Evolutionary conservation across 306 rosid genomes (phyloP), one percentile per base, ranked within the genome.

Genomic region (Citrullus colocynthis): DNA sequence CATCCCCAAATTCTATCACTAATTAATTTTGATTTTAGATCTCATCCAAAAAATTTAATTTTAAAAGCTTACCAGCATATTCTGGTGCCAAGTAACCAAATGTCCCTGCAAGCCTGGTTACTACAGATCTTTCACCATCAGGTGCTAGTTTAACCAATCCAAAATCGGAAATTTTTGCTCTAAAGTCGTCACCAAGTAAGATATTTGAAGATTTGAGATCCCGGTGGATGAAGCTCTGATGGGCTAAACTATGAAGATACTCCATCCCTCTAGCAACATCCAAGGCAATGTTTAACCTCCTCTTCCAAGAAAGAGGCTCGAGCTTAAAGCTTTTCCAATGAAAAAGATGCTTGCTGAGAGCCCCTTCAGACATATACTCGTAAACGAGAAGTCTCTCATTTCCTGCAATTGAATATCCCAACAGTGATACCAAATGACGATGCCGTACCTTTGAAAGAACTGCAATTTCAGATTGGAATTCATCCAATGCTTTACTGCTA

Each of bases 211-310:
- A 83, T 85, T 96, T 96, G 24, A 96, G 99, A 88, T 96, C 99
- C 61, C 99, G 88, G 91, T 96, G 99, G 83, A 96, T 92, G 93
- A 96, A 96, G 86, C 99, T 96, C 82, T 86, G 96, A 80, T 89
- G 99, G 80, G 93, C 99, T 45, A 96, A 84, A 66, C 75, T 83
- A 85, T 96, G 99, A 57, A 96, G 97, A 89, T 96, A 96, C 85
- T 96, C 99, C 96, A 96, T 80, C 59, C 98, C 99, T 83, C 99
- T 85, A 51, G 99, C 99, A 69, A 96, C 99, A 80, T 96, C 99
- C 87, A 95, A 86, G 77, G 97, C 99, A 78, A 95, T 87, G 75
- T 83, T 95, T 79, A 95, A 91, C 89, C 99, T 89, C 84, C 92
- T 87, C 88, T 88, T 95, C 99, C 99, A 95, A 67, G 97, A 87